Conservation (phyloP, 202 grass and related monocot species). For the Panicum virgatum region DNA sequence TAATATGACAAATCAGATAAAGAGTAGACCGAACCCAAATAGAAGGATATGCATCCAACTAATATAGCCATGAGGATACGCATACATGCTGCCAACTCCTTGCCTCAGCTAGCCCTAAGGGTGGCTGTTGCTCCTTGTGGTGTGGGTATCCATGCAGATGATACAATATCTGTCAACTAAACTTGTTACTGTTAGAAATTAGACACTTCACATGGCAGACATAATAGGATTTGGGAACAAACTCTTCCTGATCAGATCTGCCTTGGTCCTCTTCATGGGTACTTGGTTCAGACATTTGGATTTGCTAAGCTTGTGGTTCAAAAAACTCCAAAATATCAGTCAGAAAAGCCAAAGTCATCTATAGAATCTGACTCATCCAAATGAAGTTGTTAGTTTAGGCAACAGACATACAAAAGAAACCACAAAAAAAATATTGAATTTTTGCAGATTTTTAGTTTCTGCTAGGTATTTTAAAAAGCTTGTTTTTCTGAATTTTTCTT, state of each 20-base stretch:
- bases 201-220: not conserved
- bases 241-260: constrained; percentile 65
- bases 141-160: not conserved
- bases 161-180: not conserved
- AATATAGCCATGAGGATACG: not conserved
- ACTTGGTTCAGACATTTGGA: constrained; percentile 56
- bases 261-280: constrained; percentile 60
- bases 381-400: constrained; percentile 27
- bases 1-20: not conserved
- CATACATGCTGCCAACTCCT: not conserved
- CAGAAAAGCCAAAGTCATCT: constrained; percentile 73
- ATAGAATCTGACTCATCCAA: constrained; percentile 45
- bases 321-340: constrained; percentile 70
- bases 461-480: constrained; percentile 53
- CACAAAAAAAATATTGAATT: not conserved
- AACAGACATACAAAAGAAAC: not conserved
- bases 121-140: not conserved
- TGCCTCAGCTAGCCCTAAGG: not conserved
- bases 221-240: constrained; percentile 49
- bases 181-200: not conserved
- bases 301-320: constrained; percentile 61
- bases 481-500: constrained; percentile 55
- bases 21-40: not conserved
- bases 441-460: constrained; percentile 52
- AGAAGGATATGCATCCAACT: not conserved